A percentile compares a stretch with the other conserved stretches of the same genome.
Conservation (phyloP, 768 basidiomycete species). For the Hygrocybe coccinea region DNA sequence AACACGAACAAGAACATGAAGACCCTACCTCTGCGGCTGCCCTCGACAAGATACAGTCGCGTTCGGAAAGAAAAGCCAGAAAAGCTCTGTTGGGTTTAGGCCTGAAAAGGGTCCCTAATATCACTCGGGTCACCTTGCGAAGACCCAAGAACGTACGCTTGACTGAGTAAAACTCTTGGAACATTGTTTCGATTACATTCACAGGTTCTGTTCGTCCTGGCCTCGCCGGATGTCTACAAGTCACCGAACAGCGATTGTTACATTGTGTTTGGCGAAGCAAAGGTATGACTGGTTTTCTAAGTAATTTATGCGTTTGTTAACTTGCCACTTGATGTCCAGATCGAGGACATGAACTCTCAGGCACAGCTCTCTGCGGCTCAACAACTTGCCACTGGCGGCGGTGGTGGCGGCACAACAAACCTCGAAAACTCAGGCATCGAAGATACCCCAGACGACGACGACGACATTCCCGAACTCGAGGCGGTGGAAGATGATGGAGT, state of each 20-base stretch:
- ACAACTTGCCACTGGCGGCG: slow-evolving; percentile 56
- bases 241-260: slow-evolving; percentile 96
- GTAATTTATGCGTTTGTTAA: neutral
- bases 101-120: slow-evolving; percentile 85
- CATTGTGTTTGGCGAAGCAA: slow-evolving; percentile 98
- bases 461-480: slow-evolving; percentile 82
- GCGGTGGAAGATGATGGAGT: slow-evolving; percentile 75
- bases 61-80: slow-evolving; percentile 91
- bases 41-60: slow-evolving; percentile 90
- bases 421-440: slow-evolving; percentile 50
- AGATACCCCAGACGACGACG: slow-evolving; percentile 66
- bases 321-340: slow-evolving; percentile 35
- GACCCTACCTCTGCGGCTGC: slow-evolving; percentile 81
- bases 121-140: slow-evolving; percentile 91
- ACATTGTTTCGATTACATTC: neutral
- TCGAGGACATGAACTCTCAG: slow-evolving; percentile 83
- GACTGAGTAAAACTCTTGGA: neutral
- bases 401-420: slow-evolving; percentile 39
- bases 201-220: slow-evolving; percentile 86
- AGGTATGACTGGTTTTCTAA: slow-evolving; percentile 40
- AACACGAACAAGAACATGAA: slow-evolving; percentile 59
- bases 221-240: slow-evolving; percentile 96
- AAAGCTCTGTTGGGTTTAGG: slow-evolving; percentile 90
- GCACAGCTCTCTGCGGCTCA: slow-evolving; percentile 75
- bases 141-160: slow-evolving; percentile 85